Percentiles rank a stretch among this genome's conserved stretches.
These are phyloP conservation scores for Hanseniaspora uvarum DNA, from an alignment of 1,139 yeast species.

Conservation along the genomic window DNA sequence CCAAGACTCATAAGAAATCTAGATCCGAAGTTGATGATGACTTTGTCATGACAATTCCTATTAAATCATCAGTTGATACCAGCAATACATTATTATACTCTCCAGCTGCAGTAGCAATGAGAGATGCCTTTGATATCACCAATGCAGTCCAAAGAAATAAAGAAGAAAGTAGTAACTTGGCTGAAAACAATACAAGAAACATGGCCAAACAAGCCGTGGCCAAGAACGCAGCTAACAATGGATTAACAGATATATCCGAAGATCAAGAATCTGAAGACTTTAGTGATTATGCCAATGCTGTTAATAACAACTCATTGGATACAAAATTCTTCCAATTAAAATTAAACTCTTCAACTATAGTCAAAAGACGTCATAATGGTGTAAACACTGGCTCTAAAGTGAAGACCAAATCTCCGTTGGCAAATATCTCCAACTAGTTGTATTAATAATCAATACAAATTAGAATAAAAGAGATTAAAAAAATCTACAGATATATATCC, in stretches of 20 bases:
- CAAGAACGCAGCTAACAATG: constrained; percentile 11
- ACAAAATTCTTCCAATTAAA: constrained; percentile 52
- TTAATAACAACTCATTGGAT: constrained; percentile 20
- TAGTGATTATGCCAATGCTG: constrained; percentile 8
- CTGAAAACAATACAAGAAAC: constrained; percentile 19
- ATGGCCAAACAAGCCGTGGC: constrained; percentile 5
- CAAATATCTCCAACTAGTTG: background rate
- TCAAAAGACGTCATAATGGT: constrained; percentile 47
- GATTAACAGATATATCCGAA: constrained; percentile 21
- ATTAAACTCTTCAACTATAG: constrained; percentile 67
- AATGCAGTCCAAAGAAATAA: constrained; percentile 91
- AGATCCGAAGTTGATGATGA: constrained; percentile 17
- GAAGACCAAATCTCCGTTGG: constrained; percentile 26
- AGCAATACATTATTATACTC: constrained; percentile 38
- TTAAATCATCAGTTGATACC: constrained; percentile 20
- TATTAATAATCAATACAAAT: background rate
- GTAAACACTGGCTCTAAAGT: constrained; percentile 27
- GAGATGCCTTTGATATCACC: constrained; percentile 90
- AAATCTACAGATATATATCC: too few species aligned
- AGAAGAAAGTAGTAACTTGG: constrained; percentile 47
- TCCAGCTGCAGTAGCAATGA: constrained; percentile 84
- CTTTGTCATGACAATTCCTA: constrained; percentile 10
- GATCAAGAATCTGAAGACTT: constrained; percentile 22
- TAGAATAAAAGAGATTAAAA: background rate
- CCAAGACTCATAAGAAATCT: constrained; percentile 17